These are phyloP conservation scores for Leishmania braziliensis DNA, from an alignment of 208 protist genomes.

Conservation along the genomic window DNA sequence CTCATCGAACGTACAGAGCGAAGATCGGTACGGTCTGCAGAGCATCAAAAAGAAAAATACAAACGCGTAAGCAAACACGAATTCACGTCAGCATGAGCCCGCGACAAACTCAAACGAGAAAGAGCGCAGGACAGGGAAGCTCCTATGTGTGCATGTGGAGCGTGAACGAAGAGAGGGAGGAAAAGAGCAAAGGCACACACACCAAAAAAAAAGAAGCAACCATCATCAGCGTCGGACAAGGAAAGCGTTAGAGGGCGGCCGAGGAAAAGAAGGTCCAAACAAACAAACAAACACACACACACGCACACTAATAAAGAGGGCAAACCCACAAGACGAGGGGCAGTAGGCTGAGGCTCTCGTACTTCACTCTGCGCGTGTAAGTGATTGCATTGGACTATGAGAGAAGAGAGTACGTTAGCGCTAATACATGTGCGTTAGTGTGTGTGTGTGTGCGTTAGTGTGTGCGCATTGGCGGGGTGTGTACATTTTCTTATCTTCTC, in stretches of 20 bases:
- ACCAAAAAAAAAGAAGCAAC: background rate
- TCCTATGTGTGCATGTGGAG: background rate
- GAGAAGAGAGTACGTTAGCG: background rate
- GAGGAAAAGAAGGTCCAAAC: background rate
- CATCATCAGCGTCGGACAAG: background rate
- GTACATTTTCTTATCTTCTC: background rate
- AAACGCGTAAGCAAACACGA: background rate
- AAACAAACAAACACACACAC: constrained; percentile 19
- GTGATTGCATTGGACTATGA: constrained; percentile 4
- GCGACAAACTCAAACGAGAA: background rate
- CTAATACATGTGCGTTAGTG: background rate
- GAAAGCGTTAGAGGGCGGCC: background rate
- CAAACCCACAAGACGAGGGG: constrained; percentile 2
- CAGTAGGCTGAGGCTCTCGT: constrained; percentile 1
- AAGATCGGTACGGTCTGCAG: no score
- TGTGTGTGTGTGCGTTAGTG: background rate
- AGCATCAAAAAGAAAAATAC: no score
- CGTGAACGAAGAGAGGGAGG: background rate
- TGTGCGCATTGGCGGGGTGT: background rate
- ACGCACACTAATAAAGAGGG: background rate
- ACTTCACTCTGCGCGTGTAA: background rate
- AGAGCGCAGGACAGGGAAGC: background rate
- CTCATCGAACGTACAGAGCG: background rate
- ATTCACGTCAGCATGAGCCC: background rate
- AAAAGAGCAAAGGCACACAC: background rate